Evolutionary conservation across 305 asterid species (phyloP), one percentile per base, ranked within the genome.

Genomic region (Solanum aculeatissimum): DNA sequence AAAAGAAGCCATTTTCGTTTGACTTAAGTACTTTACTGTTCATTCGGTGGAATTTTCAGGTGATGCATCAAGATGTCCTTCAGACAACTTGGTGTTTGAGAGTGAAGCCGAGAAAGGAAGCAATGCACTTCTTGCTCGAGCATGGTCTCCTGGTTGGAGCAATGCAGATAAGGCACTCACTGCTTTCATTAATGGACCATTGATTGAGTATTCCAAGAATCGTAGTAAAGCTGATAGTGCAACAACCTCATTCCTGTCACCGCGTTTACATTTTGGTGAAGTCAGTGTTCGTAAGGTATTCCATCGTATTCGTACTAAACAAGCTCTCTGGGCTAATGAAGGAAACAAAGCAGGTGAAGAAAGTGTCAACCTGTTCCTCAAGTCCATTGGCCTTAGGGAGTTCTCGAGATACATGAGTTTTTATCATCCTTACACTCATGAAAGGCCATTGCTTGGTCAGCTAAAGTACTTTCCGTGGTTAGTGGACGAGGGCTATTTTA

Each of bases 91-190:
- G 83, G 88, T 89, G 32, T 92, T 96, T 18, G 99, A 96, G 92
- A 98, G 95, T 49, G 98, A 95, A 29, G 87, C 87, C 27, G 99
- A 96, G 90, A 93, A 91, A 82, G 98, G 97, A 83, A 94, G 99
- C 90, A 96, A 96, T 58, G 99, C 99, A 21, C 98, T 96, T 87
- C 97, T 96, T 4, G 94, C 94, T 29, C 92, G 98, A 8, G 98
- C 97, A 40, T 96, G 98, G 99, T 91, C 99, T 10, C 99, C 98
- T 2, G 98, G 99, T 83, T 96, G 98, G 99, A 94, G 97, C 90
- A 94, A 90, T 86, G 98, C 97, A 15, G 94, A 96, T 83, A 95
- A 94, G 90, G 94, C 99, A 55, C 89, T 95, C 10, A 85, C 96
- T 18, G 84, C 93, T 58, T 96, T 96, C 89, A 85, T 94, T 55